These are phyloP conservation scores for Cyberlindnera veronae DNA, from an alignment of 805 yeast species.

Conservation along the genomic window DNA sequence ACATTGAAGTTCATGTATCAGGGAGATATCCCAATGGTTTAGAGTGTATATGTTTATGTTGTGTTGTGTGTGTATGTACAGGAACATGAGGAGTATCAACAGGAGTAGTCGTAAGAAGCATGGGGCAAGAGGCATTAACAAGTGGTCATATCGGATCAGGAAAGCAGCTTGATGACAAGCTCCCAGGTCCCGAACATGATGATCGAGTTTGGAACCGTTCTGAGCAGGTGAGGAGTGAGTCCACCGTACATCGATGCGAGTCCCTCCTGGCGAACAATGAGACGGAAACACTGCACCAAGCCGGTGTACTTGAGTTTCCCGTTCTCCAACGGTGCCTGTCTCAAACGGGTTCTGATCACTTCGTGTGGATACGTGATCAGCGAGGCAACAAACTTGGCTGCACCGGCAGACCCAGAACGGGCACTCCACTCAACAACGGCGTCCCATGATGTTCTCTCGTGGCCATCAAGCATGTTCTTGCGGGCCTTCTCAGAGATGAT, in stretches of 20 bases:
- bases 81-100: not conserved
- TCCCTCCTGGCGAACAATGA: constrained; percentile 91
- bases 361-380: constrained; percentile 95
- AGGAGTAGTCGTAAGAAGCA: not conserved
- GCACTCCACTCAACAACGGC: constrained; percentile 87
- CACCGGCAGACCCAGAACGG: constrained; percentile 95
- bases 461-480: constrained; percentile 33
- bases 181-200: constrained; percentile 99
- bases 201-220: constrained; percentile 97
- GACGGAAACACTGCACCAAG: constrained; percentile 76
- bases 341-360: constrained; percentile 89
- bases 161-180: constrained; percentile 58
- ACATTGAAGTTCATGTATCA: constrained; percentile 43
- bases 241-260: constrained; percentile 94
- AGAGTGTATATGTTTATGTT: not conserved
- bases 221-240: constrained; percentile 89
- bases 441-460: constrained; percentile 46
- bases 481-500: constrained; percentile 53
- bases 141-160: constrained; percentile 24
- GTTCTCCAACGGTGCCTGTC: constrained; percentile 86
- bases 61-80: not conserved
- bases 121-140: not conserved
- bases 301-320: constrained; percentile 90
- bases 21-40: constrained; percentile 32
- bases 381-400: constrained; percentile 91